These are phyloP conservation scores for Nelumbo lutea DNA, from an alignment of 164 flowering plant species.

Conservation along the genomic window DNA sequence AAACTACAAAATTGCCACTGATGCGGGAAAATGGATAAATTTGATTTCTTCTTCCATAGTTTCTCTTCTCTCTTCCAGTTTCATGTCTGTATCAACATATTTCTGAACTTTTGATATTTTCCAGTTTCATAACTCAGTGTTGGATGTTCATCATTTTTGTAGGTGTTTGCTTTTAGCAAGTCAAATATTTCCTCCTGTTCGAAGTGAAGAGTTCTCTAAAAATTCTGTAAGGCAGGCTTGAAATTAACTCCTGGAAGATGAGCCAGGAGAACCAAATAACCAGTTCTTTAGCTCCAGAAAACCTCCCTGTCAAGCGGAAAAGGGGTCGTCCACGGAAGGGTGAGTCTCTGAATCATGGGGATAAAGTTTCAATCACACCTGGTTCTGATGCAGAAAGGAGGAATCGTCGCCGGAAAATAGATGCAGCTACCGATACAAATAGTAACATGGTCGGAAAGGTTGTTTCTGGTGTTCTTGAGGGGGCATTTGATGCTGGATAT, in stretches of 20 bases:
- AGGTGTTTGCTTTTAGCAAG: not conserved
- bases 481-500: constrained; percentile 82
- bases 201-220: not conserved
- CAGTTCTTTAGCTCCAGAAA: constrained; percentile 27
- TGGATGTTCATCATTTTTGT: not conserved
- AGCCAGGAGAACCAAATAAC: constrained; percentile 36
- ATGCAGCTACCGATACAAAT: constrained; percentile 15
- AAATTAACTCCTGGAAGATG: constrained; percentile 25
- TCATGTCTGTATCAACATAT: no score
- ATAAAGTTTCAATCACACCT: constrained; percentile 8
- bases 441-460: constrained; percentile 57
- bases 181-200: not conserved
- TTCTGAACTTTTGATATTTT: no score
- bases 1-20: no score
- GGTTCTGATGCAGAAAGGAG: constrained; percentile 15
- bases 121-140: no score
- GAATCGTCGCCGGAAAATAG: constrained; percentile 17
- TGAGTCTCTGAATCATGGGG: constrained; percentile 9
- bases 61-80: no score
- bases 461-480: constrained; percentile 74
- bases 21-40: no score
- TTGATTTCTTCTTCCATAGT: no score
- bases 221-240: not conserved
- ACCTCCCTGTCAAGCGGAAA: constrained; percentile 44
- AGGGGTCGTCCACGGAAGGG: constrained; percentile 80